Evolutionary conservation across 2,329 filamentous ascomycete genomes (phyloP), one percentile per base, ranked within the genome.

Genomic region (Penicillium sp.): DNA sequence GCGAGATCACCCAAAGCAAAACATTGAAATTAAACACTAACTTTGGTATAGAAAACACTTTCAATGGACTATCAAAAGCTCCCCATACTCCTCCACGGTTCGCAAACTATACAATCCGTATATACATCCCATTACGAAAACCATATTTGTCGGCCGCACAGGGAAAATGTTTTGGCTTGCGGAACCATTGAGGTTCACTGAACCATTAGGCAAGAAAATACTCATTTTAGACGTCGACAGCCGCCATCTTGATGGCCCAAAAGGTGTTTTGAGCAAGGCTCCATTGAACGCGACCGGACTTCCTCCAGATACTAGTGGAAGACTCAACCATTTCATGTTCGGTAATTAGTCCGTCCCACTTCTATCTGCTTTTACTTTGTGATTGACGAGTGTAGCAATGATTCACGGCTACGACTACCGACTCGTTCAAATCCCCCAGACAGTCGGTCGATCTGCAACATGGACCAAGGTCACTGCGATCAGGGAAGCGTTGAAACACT

Each of bases 381-480:
- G 17, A 21, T 49, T 54, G 35, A 57, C 19, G 21, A 31, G 6
- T 19, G 3, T 41, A 55, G 53, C 53, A 23, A 55, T 50, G 29
- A 50, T 55, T 4, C 53, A 55, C n/a, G 53, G 46, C 29, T 55
- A 55, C 29, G 53, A 55, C 38, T 55, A 55, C 37, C 46, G 53
- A 29, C 15, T 61, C 75, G 76, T 76, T 21, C 68, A 69, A 64
- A 79, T 82, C 48, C 80, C 82, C 64, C 79, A 79, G 6, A 81
- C 81, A 66, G 77, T 80, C 50, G 74, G 77, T 51, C 77, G 78
- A 50, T 75, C 74, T 64, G 74, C 75, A 27, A 81, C 79, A 17
- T 82, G 80, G 80, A 75, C 78, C 40, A 78, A 78, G 60, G 75
- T 79, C 0, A 72, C 75, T 9, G 69, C 73, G 12, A 67, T 80